phyloP scores from a whole-genome alignment of 768 basidiomycete species.

The Calvatia gigantea region DNA sequence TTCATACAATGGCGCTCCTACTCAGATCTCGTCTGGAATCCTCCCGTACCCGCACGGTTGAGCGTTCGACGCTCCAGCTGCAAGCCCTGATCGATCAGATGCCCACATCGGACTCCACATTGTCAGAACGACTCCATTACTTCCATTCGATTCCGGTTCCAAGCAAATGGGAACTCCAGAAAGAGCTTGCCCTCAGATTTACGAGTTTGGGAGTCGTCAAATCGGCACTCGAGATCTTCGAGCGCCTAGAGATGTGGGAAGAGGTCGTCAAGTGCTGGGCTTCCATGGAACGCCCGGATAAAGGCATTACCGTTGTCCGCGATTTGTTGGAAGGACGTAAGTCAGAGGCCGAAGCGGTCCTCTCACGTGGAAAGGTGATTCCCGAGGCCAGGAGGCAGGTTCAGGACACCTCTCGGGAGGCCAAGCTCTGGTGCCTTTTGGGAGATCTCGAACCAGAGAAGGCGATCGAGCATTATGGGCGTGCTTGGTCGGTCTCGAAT shows the following conservation, averaged over 20 bases:
- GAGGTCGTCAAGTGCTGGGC: conserved; percentile 90
- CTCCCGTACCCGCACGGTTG: conserved; percentile 85
- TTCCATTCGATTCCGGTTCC: conserved; percentile 82
- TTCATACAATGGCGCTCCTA: conserved; percentile 95
- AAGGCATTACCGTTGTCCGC: conserved; percentile 75
- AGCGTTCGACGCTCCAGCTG: conserved; percentile 88
- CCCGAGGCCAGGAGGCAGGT: conserved; percentile 36
- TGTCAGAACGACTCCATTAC: conserved; percentile 73
- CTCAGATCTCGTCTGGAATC: conserved; percentile 91
- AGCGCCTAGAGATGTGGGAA: conserved; percentile 98
- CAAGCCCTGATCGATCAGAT: conserved; percentile 97
- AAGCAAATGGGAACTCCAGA: conserved; percentile 90
- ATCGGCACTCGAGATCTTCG: conserved; percentile 91
- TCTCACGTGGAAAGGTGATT: conserved; percentile 53
- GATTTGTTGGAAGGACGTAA: conserved; percentile 84
- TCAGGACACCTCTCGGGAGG: conserved; percentile 69
- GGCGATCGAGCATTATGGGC: conserved; percentile 71
- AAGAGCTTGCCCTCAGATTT: conserved; percentile 83
- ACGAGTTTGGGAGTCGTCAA: conserved; percentile 82
- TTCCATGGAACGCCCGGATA: conserved; percentile 73
- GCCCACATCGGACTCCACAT: conserved; percentile 77
- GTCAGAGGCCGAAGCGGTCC: conserved; percentile 75
- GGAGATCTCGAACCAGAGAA: conserved; percentile 84
- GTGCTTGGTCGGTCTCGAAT: conserved; percentile 80
- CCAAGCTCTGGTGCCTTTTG: conserved; percentile 92